These are phyloP conservation scores for Eragrostis curvula DNA, from an alignment of 176 grass and related monocot species.

Conservation along the genomic window DNA sequence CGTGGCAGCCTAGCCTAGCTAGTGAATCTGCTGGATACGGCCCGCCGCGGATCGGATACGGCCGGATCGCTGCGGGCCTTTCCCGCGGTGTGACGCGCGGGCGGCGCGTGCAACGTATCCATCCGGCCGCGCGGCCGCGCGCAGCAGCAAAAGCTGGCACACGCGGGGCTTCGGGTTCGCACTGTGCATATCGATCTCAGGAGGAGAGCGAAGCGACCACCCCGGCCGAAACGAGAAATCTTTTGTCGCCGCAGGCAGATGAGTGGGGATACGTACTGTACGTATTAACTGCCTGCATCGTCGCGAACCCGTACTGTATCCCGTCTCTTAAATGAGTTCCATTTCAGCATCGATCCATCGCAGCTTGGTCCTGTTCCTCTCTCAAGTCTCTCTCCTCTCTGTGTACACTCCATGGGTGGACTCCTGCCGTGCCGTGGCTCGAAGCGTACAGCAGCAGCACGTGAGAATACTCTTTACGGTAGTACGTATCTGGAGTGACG, in stretches of 20 bases:
- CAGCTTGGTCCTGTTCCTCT: background rate
- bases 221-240: background rate
- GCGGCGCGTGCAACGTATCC: background rate
- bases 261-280: background rate
- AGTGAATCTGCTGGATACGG: slow-evolving; percentile 34
- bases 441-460: background rate
- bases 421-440: background rate
- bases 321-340: background rate
- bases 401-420: too few relatives aligned
- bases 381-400: too few relatives aligned
- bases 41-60: slow-evolving; percentile 31
- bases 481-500: background rate
- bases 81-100: background rate
- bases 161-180: too few relatives aligned
- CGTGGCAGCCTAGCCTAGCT: too few relatives aligned
- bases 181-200: background rate
- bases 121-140: background rate
- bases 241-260: slow-evolving; percentile 30
- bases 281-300: slow-evolving; percentile 19
- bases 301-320: slow-evolving; percentile 16
- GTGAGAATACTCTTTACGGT: background rate
- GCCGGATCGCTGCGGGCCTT: background rate
- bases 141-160: slow-evolving; percentile 34
- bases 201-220: background rate
- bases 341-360: too few relatives aligned